Conservation (phyloP, 768 basidiomycete genomes). For the Termitomyces sp. region DNA sequence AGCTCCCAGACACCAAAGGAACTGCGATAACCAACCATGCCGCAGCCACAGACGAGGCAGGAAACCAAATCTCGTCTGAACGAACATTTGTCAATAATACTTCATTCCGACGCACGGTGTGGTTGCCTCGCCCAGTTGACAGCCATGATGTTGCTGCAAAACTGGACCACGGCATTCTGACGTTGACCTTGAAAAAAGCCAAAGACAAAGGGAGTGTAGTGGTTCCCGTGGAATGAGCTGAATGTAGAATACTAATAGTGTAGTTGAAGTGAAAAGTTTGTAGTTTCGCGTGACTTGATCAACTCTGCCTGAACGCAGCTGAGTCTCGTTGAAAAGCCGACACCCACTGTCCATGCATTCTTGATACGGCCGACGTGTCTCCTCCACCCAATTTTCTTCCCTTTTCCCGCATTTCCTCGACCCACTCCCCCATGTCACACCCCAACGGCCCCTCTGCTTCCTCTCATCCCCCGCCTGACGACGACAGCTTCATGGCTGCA, state of each 20-base stretch:
- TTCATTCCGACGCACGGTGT: conserved; percentile 66
- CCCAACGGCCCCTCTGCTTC: not conserved
- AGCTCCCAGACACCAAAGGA: conserved; percentile 17
- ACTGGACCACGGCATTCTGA: conserved; percentile 67
- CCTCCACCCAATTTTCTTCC: conserved; percentile 3
- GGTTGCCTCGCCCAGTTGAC: conserved; percentile 66
- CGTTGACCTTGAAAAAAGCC: conserved; percentile 54
- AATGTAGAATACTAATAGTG: not conserved
- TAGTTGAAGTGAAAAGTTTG: no score
- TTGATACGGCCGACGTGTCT: conserved; percentile 11
- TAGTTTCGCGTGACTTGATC: conserved; percentile 6
- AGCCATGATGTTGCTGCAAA: conserved; percentile 55
- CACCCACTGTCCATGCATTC: conserved; percentile 12
- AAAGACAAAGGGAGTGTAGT: conserved; percentile 54
- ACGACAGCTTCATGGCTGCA: conserved; percentile 5
- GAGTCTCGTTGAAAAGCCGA: conserved; percentile 6
- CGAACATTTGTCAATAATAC: conserved; percentile 54
- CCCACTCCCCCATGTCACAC: conserved; percentile 5
- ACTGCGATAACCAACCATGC: not conserved
- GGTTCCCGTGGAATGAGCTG: conserved; percentile 28
- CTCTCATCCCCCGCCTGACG: not conserved
- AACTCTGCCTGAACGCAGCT: conserved; percentile 5
- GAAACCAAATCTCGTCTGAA: conserved; percentile 55
- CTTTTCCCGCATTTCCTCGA: not conserved
- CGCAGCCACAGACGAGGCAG: conserved; percentile 18